Base-by-base conservation (phyloP, 2,329 filamentous ascomycete genomes). In the Leptodontidium sp. region DNA sequence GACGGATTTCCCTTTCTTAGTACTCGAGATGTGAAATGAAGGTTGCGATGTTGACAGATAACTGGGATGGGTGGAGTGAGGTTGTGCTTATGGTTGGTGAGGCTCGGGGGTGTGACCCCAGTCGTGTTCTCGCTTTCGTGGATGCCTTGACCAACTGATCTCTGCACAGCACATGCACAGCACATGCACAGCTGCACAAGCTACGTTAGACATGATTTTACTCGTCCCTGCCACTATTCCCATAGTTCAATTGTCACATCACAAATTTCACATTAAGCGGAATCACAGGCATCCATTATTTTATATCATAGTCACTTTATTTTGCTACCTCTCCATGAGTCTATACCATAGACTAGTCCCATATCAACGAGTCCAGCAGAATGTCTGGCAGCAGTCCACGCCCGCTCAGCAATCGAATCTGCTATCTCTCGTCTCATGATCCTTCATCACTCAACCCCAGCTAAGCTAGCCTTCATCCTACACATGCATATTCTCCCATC, bases 141-240 rank as follows among this genome's bases (percentile, higher is more conserved):
- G 66, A 49, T 66, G 58, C 61, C 62, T 58, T 40, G 14, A 58
- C 58, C 58, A 68, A 65, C 63, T 58, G 62, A 65, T 29, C 14
- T 14, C 17, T 26, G 2, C 12, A 9, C 40, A n/a, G 2, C 29
- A 32, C 40, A n/a, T 32, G 2, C 12, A 17, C 40, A n/a, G 2
- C 12, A 8, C 40, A n/a, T 47, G 2, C 29, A 32, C 29, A 32
- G 29, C 29, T 32, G 2, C 12, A 17, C 40, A n/a, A 32, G 6
- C 5, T 17, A 53, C 17, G 3, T 26, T 29, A 9, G 21, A 9
- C 21, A 9, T 26, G n/a, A 21, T 24, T 11, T 21, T 50, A 6
- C 15, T 47, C 45, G n/a, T 47, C 45, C 11, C 45, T 17, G 15
- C 29, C 29, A 32, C 6, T 32, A 32, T 47, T 47, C 45, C 45